A percentile compares a stretch with the other conserved stretches of the same genome.
phyloP scores from a whole-genome alignment of 2,329 filamentous ascomycete genomes.

The Sphaerostilbella broomeana region DNA sequence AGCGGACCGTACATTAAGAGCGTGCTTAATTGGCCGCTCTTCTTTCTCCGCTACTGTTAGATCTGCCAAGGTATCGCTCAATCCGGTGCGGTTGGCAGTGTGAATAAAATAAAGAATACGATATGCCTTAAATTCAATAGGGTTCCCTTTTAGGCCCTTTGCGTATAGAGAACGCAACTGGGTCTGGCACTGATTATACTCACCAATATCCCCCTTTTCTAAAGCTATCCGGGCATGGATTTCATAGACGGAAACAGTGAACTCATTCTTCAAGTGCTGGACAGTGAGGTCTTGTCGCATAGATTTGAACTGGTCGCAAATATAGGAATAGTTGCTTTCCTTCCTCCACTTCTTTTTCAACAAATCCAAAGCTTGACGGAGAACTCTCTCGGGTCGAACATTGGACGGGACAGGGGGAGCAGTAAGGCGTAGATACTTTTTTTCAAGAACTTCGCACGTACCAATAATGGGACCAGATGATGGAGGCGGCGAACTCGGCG shows the following conservation, averaged over 20 bases:
- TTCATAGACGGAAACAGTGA: constrained; percentile 94
- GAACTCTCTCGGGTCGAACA: constrained; percentile 74
- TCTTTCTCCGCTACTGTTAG: constrained; percentile 96
- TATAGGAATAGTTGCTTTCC: constrained; percentile 92
- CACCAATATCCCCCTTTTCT: constrained; percentile 98
- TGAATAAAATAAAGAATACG: constrained; percentile 99
- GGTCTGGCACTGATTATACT: constrained; percentile 99
- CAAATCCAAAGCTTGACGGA: constrained; percentile 78
- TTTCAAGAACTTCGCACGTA: constrained; percentile 77
- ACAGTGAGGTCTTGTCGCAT: constrained; percentile 96
- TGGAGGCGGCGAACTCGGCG: constrained; percentile 51
- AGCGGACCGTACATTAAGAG: constrained; percentile 82
- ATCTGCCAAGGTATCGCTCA: constrained; percentile 98
- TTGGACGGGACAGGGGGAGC: constrained; percentile 80
- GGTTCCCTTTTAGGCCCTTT: constrained; percentile 79
- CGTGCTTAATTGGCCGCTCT: constrained; percentile 79
- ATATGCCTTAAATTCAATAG: constrained; percentile 96
- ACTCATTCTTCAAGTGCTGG: constrained; percentile 92
- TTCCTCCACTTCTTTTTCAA: constrained; percentile 92
- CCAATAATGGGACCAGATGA: constrained; percentile 71
- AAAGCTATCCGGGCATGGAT: constrained; percentile 95
- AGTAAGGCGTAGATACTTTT: constrained; percentile 90
- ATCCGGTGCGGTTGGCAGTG: constrained; percentile 93
- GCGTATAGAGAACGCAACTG: constrained; percentile 89
- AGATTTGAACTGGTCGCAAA: constrained; percentile 99